Evolutionary conservation across 257 asterid species (phyloP).

Genomic region (Thymus mandschuricus): DNA sequence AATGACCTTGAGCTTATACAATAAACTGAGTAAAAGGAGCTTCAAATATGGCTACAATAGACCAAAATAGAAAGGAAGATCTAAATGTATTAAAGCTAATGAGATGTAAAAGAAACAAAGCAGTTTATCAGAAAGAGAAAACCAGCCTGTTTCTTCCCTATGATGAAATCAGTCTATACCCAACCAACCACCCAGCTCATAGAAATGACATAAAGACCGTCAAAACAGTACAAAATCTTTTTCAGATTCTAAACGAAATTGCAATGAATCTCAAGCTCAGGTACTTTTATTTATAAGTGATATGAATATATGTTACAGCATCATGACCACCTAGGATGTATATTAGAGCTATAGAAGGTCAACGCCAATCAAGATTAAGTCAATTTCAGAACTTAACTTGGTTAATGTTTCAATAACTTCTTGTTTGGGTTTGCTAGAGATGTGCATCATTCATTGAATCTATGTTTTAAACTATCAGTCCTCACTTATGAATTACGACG

Average conservation of each 20-base stretch:
- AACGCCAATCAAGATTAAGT: not conserved
- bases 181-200: not conserved
- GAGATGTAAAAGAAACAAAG: not conserved
- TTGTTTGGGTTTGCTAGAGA: not conserved
- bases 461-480: not conserved
- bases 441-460: not conserved
- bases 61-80: not conserved
- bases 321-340: not conserved
- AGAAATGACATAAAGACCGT: not conserved
- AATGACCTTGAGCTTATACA: not conserved
- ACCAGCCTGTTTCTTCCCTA: not conserved
- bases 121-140: conserved; percentile 13
- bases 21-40: not conserved
- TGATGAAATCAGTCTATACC: conserved; percentile 2
- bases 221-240: not conserved
- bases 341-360: no score
- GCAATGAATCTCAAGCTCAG: not conserved
- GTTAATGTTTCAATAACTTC: not conserved
- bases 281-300: not conserved
- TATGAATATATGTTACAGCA: conserved; percentile 1
- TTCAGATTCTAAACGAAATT: not conserved
- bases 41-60: not conserved
- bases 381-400: not conserved
- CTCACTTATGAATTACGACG: not conserved
- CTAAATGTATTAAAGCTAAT: not conserved